Percentiles rank a stretch among this genome's conserved stretches.
phyloP scores from a whole-genome alignment of 805 yeast genomes.

The Metschnikowia lachancei region DNA sequence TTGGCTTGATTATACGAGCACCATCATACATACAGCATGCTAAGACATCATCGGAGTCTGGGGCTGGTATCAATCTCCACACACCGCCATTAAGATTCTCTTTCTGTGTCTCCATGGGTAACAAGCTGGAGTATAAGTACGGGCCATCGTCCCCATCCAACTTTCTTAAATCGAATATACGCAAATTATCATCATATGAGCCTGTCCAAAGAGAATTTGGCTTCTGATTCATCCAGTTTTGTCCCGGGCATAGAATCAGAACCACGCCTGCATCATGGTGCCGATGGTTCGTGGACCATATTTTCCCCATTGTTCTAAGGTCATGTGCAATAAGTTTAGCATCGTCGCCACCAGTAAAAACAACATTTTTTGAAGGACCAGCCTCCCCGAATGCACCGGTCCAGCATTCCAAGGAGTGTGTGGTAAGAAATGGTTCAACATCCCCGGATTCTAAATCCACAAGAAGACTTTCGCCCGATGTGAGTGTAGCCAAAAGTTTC shows the following conservation, averaged over 20 bases:
- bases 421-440: constrained; percentile 27
- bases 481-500: constrained; percentile 54
- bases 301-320: constrained; percentile 36
- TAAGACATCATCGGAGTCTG: constrained; percentile 48
- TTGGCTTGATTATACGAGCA: constrained; percentile 57
- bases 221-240: constrained; percentile 41
- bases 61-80: constrained; percentile 80
- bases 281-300: constrained; percentile 44
- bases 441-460: constrained; percentile 29
- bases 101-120: constrained; percentile 47
- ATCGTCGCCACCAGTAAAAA: constrained; percentile 93
- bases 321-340: constrained; percentile 73
- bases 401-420: constrained; percentile 86
- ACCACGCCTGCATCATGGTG: constrained; percentile 92
- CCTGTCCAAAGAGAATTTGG: constrained; percentile 75
- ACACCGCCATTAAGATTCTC: constrained; percentile 86
- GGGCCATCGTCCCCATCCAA: constrained; percentile 36
- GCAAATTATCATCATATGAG: constrained; percentile 80
- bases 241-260: constrained; percentile 55
- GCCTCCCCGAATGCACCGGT: constrained; percentile 67
- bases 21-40: constrained; percentile 97
- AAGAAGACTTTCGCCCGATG: constrained; percentile 60
- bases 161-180: constrained; percentile 66
- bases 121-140: constrained; percentile 41
- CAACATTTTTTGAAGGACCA: constrained; percentile 51